Evolutionary conservation across 2,329 filamentous ascomycete species (phyloP).

Genomic region (Allantophomopsis cytisporea): DNA sequence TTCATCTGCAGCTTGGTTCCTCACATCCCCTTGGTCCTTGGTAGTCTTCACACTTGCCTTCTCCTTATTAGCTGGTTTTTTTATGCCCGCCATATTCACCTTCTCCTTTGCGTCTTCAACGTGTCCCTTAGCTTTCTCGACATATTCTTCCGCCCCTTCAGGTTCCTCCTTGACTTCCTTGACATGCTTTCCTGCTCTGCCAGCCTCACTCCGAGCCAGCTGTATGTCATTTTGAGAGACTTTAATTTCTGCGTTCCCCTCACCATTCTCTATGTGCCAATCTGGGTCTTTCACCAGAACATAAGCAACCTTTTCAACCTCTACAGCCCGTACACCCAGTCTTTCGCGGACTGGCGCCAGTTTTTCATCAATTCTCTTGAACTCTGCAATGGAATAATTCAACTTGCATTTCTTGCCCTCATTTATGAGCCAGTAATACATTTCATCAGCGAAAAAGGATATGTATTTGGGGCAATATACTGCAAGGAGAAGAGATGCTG

Average conservation of each 20-base stretch:
- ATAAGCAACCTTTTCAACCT: conserved; percentile 59
- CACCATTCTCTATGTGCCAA: background rate
- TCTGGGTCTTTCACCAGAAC: conserved; percentile 39
- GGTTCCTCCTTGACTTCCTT: background rate
- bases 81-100: background rate
- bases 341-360: conserved; percentile 29
- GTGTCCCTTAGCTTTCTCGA: background rate
- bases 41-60: background rate
- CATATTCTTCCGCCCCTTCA: background rate
- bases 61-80: background rate
- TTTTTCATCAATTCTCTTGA: conserved; percentile 35
- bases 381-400: conserved; percentile 61
- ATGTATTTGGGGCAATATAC: conserved; percentile 43
- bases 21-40: background rate
- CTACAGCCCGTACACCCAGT: conserved; percentile 40
- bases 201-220: background rate
- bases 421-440: conserved; percentile 58
- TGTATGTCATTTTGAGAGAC: background rate
- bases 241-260: background rate
- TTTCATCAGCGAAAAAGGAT: conserved; percentile 72
- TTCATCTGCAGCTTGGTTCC: background rate
- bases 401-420: conserved; percentile 27
- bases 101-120: background rate
- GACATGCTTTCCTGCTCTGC: background rate
- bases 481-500: conserved; percentile 60